A percentile compares a stretch with the other conserved stretches of the same genome.
Conservation (phyloP, 768 basidiomycete species). For the Termitomyces sp. region DNA sequence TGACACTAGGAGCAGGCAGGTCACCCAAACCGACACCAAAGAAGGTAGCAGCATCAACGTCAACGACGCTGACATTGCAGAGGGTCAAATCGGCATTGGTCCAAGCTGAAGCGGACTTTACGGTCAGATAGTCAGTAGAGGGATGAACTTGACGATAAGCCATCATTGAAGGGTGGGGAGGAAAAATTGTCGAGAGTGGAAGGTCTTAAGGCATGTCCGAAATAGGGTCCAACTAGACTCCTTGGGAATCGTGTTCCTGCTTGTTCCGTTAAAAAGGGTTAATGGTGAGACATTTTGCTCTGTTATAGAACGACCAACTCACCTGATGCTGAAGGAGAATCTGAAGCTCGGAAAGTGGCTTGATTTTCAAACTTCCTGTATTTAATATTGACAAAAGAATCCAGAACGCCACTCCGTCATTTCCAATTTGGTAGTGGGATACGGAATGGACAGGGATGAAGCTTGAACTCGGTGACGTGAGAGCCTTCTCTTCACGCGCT, state of each 20-base stretch:
- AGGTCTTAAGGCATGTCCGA: neutral
- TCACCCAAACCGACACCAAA: constrained; percentile 3
- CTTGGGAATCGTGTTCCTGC: neutral
- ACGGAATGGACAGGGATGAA: neutral
- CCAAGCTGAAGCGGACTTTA: constrained; percentile 15
- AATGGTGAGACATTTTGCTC: neutral
- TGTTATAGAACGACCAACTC: neutral
- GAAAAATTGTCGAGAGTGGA: neutral
- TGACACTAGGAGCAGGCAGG: constrained; percentile 7
- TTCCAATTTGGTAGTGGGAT: neutral
- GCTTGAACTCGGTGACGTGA: neutral
- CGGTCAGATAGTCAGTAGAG: neutral
- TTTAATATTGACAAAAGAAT: neutral
- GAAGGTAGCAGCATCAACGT: constrained; percentile 10
- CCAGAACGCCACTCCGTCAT: neutral
- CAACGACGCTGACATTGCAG: constrained; percentile 13
- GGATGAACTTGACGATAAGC: neutral
- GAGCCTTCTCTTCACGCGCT: neutral
- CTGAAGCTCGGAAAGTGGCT: neutral
- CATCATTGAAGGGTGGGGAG: neutral
- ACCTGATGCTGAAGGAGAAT: neutral
- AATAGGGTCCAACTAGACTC: neutral
- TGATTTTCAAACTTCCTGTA: neutral
- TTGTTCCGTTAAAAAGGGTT: neutral
- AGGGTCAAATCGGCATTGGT: constrained; percentile 8